Conservation (phyloP, 805 yeast species). For the Starmera pachycereana region DNA sequence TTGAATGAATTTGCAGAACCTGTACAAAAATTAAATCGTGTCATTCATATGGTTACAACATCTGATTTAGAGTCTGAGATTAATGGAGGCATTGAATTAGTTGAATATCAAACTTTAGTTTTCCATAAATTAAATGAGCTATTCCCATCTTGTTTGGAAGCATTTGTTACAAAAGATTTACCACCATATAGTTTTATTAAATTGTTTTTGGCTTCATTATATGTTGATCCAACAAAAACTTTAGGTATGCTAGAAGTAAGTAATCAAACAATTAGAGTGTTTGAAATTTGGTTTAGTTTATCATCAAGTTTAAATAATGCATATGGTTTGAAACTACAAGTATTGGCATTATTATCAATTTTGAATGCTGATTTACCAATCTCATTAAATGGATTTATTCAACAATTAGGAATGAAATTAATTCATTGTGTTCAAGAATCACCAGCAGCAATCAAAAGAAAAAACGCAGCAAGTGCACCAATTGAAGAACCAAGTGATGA, state of each 20-base stretch:
- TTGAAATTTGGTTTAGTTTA: conserved; percentile 56
- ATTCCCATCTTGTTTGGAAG: conserved; percentile 6
- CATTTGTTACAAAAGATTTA: conserved; percentile 17
- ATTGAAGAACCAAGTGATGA: conserved; percentile 17
- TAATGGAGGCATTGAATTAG: conserved; percentile 24
- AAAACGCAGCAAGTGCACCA: conserved; percentile 29
- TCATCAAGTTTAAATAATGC: conserved; percentile 48
- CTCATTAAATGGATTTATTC: conserved; percentile 24
- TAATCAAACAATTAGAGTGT: conserved; percentile 35
- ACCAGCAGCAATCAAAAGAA: conserved; percentile 62
- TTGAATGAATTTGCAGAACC: conserved; percentile 9
- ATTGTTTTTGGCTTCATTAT: conserved; percentile 50
- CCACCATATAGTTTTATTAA: conserved; percentile 42
- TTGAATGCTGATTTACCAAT: conserved; percentile 30
- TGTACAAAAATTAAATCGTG: conserved; percentile 9
- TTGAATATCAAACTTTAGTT: conserved; percentile 13
- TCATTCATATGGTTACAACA: conserved; percentile 8
- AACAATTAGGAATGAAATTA: conserved; percentile 43
- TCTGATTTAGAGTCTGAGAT: conserved; percentile 21
- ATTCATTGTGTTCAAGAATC: conserved; percentile 43
- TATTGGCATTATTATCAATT: conserved; percentile 53
- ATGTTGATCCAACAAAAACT: conserved; percentile 49
- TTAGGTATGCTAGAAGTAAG: conserved; percentile 38
- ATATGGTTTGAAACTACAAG: conserved; percentile 66
- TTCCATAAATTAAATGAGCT: conserved; percentile 9